Conservation (phyloP, 345 rosid genomes). For the Microcos paniculata region DNA sequence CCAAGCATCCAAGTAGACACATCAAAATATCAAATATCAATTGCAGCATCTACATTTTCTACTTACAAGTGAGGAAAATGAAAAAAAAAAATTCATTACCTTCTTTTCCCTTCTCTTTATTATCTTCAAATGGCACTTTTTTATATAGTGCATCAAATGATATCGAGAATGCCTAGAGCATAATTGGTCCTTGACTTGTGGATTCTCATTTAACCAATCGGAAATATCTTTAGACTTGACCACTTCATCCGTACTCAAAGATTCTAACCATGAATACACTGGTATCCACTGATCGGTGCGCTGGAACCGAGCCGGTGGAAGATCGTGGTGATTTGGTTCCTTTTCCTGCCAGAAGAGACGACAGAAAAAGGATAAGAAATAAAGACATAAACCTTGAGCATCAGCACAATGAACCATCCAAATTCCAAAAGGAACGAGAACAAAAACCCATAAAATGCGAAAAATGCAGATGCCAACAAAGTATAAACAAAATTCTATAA, state of each 20-base stretch:
- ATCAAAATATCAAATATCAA: neutral
- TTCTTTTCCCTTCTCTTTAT: conserved; percentile 87
- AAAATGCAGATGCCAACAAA: neutral
- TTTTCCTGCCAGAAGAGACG: conserved; percentile 26
- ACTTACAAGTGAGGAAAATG: neutral
- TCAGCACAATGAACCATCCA: neutral
- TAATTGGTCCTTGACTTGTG: conserved; percentile 60
- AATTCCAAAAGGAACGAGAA: neutral
- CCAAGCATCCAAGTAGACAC: neutral
- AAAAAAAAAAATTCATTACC: conserved; percentile 24
- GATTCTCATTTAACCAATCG: conserved; percentile 77
- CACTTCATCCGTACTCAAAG: conserved; percentile 68
- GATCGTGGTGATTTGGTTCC: conserved; percentile 41
- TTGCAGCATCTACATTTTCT: neutral
- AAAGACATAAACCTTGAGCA: neutral
- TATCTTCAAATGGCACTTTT: conserved; percentile 93
- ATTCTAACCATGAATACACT: conserved; percentile 86
- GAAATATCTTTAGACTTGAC: conserved; percentile 85
- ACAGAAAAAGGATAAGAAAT: neutral
- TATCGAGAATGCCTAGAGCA: conserved; percentile 81
- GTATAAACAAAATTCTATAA: neutral
- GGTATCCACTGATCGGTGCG: conserved; percentile 90
- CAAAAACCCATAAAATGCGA: neutral
- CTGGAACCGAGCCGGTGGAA: conserved; percentile 77
- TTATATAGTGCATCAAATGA: conserved; percentile 94